Conservation (phyloP, 345 rosid genomes). For the Ailanthus altissimus region DNA sequence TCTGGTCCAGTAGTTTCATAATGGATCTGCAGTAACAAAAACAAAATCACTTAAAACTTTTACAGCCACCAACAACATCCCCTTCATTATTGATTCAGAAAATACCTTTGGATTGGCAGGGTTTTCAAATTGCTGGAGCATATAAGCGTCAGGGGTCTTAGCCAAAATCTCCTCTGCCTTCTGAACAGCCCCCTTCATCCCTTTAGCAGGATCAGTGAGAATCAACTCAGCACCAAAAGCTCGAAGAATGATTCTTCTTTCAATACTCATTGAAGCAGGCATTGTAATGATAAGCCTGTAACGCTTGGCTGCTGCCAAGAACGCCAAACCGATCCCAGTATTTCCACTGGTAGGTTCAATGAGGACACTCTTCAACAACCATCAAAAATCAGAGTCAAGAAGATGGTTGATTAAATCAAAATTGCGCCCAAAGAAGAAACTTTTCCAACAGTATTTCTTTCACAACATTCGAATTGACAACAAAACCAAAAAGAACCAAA, state of each 20-base stretch:
- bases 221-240: constrained; percentile 92
- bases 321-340: constrained; percentile 91
- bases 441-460: not conserved
- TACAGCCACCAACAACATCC: constrained; percentile 9
- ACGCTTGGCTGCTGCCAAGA: constrained; percentile 87
- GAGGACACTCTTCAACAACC: constrained; percentile 61
- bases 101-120: constrained; percentile 91
- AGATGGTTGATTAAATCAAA: constrained; percentile 7
- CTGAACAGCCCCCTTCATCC: constrained; percentile 92
- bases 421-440: not conserved
- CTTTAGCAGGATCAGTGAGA: constrained; percentile 84
- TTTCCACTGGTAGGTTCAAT: constrained; percentile 98
- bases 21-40: constrained; percentile 53
- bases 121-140: constrained; percentile 91
- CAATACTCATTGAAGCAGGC: constrained; percentile 95
- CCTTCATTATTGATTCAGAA: not conserved
- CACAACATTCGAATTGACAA: constrained; percentile 9
- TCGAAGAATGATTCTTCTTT: constrained; percentile 87
- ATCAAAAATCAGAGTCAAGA: constrained; percentile 16
- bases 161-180: constrained; percentile 87
- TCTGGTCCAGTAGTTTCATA: constrained; percentile 96
- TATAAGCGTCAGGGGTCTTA: constrained; percentile 74
- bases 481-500: not conserved
- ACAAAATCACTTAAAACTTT: not conserved
- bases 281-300: constrained; percentile 81